Conservation (phyloP, 176 grass and related monocot species). For the Carex scoparia region DNA sequence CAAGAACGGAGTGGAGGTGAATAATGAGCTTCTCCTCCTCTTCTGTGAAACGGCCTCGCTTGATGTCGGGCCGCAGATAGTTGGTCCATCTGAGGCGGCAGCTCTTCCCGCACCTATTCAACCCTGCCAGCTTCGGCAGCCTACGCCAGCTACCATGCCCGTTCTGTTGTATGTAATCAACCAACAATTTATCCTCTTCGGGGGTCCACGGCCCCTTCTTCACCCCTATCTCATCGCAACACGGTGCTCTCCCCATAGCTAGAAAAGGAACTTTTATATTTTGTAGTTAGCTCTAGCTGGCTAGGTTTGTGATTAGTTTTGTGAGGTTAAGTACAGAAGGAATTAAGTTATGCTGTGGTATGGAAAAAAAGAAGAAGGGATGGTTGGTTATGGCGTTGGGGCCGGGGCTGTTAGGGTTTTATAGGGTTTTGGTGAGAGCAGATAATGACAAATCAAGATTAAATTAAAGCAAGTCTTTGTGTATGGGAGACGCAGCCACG, state of each 20-base stretch:
- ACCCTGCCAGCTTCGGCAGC: conserved; percentile 71
- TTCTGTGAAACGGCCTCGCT: conserved; percentile 65
- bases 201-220: conserved; percentile 83
- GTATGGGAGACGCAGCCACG: conserved; percentile 50
- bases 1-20: conserved; percentile 56
- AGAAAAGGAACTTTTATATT: neutral
- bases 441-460: conserved; percentile 20
- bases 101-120: conserved; percentile 96
- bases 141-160: conserved; percentile 81
- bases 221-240: conserved; percentile 61
- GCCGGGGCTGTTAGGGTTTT: conserved; percentile 41
- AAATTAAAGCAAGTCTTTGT: conserved; percentile 42
- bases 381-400: conserved; percentile 40
- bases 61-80: conserved; percentile 92
- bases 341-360: neutral
- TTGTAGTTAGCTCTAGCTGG: neutral
- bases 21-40: conserved; percentile 88
- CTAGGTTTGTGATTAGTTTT: neutral
- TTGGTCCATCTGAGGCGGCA: conserved; percentile 94
- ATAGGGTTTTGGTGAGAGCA: conserved; percentile 48
- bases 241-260: conserved; percentile 77
- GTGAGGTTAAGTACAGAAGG: neutral
- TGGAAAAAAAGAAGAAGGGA: neutral
- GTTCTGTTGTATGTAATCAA: conserved; percentile 55
- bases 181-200: conserved; percentile 69